phyloP scores from a whole-genome alignment of 306 rosid species.

The Prunus salicina region DNA sequence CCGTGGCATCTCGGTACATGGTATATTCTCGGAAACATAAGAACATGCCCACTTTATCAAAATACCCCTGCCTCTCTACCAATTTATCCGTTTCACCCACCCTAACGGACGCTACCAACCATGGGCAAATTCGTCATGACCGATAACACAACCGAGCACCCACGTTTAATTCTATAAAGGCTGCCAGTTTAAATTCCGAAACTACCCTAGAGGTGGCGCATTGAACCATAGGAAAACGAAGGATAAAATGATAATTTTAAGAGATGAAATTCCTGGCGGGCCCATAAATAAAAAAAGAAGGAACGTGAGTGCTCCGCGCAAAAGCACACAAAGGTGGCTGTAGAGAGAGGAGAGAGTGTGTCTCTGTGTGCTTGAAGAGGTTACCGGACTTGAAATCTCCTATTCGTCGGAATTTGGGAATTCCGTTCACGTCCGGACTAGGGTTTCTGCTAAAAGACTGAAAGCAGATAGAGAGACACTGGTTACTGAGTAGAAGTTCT shows the following conservation, averaged over 20 bases:
- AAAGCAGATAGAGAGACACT: neutral
- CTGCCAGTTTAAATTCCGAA: neutral
- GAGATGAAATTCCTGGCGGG: conserved; percentile 16
- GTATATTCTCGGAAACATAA: conserved; percentile 26
- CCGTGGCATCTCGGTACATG: conserved; percentile 46
- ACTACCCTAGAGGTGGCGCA: neutral
- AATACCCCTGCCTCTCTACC: neutral
- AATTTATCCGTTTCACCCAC: neutral
- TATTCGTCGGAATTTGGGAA: conserved; percentile 84
- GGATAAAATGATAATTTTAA: conserved; percentile 31
- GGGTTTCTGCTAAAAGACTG: conserved; percentile 24
- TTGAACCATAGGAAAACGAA: rapidly evolving
- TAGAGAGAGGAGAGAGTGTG: conserved; percentile 21
- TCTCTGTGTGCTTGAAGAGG: conserved; percentile 58
- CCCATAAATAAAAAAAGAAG: conserved; percentile 24
- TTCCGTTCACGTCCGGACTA: conserved; percentile 67
- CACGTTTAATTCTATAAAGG: conserved; percentile 46
- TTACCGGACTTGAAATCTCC: conserved; percentile 80
- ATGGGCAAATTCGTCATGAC: conserved; percentile 37
- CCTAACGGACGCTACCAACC: conserved; percentile 12
- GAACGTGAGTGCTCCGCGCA: conserved; percentile 55
- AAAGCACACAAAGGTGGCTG: conserved; percentile 40
- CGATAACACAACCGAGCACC: conserved; percentile 19
- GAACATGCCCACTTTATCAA: neutral
- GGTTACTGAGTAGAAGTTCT: neutral